phyloP scores from a whole-genome alignment of 2,329 filamentous ascomycete species.

The Pyrenophora teres region DNA sequence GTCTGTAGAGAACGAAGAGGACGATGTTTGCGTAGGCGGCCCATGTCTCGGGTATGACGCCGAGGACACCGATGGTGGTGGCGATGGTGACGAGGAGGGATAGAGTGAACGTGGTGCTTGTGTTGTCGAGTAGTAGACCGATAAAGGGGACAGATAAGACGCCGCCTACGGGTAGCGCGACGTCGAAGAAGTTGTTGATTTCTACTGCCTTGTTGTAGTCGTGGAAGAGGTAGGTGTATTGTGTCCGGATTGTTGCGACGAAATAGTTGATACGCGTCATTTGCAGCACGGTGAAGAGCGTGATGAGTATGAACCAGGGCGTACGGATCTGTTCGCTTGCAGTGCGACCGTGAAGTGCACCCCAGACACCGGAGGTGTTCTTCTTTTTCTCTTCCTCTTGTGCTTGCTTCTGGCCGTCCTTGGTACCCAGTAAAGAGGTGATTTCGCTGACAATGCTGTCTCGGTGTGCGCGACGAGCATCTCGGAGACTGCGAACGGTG shows the following conservation, averaged over 20 bases:
- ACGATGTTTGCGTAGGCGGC: constrained; percentile 76
- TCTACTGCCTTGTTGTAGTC: constrained; percentile 64
- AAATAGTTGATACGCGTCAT: constrained; percentile 90
- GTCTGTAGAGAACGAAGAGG: constrained; percentile 83
- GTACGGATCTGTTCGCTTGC: constrained; percentile 74
- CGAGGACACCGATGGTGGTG: constrained; percentile 75
- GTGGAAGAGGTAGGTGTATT: constrained; percentile 77
- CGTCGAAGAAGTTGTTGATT: constrained; percentile 84
- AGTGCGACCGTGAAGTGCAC: constrained; percentile 75
- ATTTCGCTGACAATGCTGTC: constrained; percentile 72
- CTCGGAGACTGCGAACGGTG: constrained; percentile 55
- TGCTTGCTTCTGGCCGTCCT: constrained; percentile 65
- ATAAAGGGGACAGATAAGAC: constrained; percentile 87
- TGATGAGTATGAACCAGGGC: constrained; percentile 85
- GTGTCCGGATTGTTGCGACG: constrained; percentile 81
- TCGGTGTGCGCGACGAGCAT: constrained; percentile 63
- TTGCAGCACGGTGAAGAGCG: constrained; percentile 71
- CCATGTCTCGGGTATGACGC: constrained; percentile 71
- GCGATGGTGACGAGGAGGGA: constrained; percentile 70
- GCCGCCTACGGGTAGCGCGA: constrained; percentile 82
- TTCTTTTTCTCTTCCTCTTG: constrained; percentile 71
- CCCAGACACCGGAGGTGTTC: constrained; percentile 78
- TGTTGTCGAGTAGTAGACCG: constrained; percentile 76
- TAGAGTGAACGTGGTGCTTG: constrained; percentile 73
- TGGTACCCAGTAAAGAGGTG: constrained; percentile 71